Percentiles rank a stretch among this genome's conserved stretches.
These are phyloP conservation scores for Talaromyces sp. DNA, from an alignment of 2,329 filamentous ascomycete species.

Conservation along the genomic window DNA sequence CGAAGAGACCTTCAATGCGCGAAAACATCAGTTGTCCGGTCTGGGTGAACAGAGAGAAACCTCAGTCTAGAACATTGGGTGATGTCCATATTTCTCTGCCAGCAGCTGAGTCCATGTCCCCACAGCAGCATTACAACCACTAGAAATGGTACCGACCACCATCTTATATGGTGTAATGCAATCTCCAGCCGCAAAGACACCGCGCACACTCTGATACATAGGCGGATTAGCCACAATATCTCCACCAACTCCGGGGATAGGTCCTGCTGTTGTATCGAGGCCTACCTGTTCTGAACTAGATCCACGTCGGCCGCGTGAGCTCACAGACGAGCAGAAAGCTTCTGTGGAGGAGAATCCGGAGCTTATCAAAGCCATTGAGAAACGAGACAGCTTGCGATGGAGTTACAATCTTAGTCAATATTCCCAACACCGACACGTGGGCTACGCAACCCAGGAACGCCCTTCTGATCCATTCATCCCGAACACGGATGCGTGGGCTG, in stretches of 20 bases:
- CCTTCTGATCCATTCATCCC: too few species aligned
- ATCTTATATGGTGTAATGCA: conserved; percentile 26
- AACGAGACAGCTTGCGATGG: conserved; percentile 5
- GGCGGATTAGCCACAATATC: conserved; percentile 41
- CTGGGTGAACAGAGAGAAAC: too few species aligned
- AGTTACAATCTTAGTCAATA: not conserved
- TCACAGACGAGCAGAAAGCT: conserved; percentile 20
- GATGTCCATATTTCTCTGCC: conserved; percentile 10
- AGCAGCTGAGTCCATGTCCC: conserved; percentile 4
- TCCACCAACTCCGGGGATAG: conserved; percentile 41
- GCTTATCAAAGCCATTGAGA: conserved; percentile 14
- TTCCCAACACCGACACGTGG: too few species aligned
- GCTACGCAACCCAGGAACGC: too few species aligned
- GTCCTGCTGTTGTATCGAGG: not conserved
- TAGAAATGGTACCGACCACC: conserved; percentile 13
- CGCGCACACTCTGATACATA: conserved; percentile 46
- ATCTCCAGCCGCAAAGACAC: conserved; percentile 54
- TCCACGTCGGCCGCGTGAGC: conserved; percentile 18
- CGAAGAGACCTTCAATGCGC: too few species aligned
- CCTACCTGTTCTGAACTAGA: conserved; percentile 17
- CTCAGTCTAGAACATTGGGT: not conserved
- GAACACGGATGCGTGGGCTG: too few species aligned
- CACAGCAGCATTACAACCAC: conserved; percentile 6
- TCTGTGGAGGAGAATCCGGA: conserved; percentile 21
- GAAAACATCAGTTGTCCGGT: too few species aligned